Evolutionary conservation across 495 filamentous ascomycete genomes (phyloP), one percentile per base, ranked within the genome.

Genomic region (Opeltia flavorubescens): DNA sequence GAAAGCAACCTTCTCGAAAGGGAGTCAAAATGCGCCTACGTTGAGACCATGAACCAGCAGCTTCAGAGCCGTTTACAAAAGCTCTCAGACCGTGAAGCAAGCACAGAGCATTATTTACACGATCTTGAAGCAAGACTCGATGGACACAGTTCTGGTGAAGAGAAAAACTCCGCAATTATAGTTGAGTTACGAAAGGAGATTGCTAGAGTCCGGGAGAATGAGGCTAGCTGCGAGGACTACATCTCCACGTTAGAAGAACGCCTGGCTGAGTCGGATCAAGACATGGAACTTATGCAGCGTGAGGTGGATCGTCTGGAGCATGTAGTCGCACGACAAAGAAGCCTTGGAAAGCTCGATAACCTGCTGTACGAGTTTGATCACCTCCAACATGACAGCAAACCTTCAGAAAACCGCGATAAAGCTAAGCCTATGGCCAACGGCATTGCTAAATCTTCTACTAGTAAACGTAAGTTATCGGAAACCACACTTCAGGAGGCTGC

Each of bases 211-310:
- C 84, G 89, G 12, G 93, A 94, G 45, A 95, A 84, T 57, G 91
- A 99, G 65, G 72, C 80, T 18, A 76, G 79, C 45, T 83, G 76
- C 54, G 91, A 99, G 57, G 89, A 95, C 45, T 99, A 99, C 58
- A 96, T 99, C 40, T 89, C 91, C 3, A 96, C 89, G 2, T 69
- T 99, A 28, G 91, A 99, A 62, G 91, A 96, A 62, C 81, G 91
- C 15, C 75, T 99, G 13, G 93, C 93, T 0, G 91, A 99, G 63
- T 77, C 87, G 4, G 91, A 99, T 55, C 89, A 95, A 58, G 93
- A 99, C 56, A 80, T 86, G 57, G 91, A 96, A 57, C 61, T 94
- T 47, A 94, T 96, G 89, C 86, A 95, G 64, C 83, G 88, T 23
- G 91, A 99, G 59, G 84, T 99, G 55, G 81, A 93, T 60, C 78